Percentiles rank a stretch among this genome's conserved stretches.
Conservation (phyloP, 2,329 filamentous ascomycete species). For the Apiospora pterosperma region DNA sequence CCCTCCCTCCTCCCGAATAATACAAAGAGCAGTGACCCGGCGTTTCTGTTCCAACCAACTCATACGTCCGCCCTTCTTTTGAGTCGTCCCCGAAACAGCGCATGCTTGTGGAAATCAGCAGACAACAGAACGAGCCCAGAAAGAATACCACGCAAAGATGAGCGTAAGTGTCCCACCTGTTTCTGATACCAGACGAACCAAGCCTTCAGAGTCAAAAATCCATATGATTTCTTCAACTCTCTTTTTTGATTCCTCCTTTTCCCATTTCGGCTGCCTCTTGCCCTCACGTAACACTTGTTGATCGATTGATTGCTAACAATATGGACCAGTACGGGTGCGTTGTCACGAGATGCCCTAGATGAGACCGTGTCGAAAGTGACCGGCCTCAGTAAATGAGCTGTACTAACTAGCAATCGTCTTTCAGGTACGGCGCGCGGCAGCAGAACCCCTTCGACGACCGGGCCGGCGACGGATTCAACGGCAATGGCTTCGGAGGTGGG, state of each 20-base stretch:
- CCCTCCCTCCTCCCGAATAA: too few species aligned
- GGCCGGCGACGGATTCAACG: slow-evolving; percentile 15
- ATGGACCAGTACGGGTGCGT: slow-evolving; percentile 56
- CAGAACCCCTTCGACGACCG: slow-evolving; percentile 59
- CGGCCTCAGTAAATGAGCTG: slow-evolving; percentile 23
- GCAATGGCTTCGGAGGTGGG: slow-evolving; percentile 33
- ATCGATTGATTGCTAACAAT: slow-evolving; percentile 29
- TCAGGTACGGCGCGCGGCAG: slow-evolving; percentile 50
- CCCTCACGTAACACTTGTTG: slow-evolving; percentile 6
- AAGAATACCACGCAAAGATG: slow-evolving; percentile 32
- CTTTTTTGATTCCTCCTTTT: slow-evolving; percentile 11
- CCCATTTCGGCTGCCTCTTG: slow-evolving; percentile 17
- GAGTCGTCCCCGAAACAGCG: neutral
- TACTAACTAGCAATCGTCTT: slow-evolving; percentile 4
- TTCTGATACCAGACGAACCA: slow-evolving; percentile 7
- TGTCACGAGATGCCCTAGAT: slow-evolving; percentile 7
- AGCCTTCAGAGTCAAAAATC: too few species aligned
- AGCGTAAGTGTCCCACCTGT: slow-evolving; percentile 43
- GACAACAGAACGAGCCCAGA: neutral
- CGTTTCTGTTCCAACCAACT: slow-evolving; percentile 5
- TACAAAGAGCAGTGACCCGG: slow-evolving; percentile 5
- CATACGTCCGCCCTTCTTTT: neutral
- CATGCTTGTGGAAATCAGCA: neutral
- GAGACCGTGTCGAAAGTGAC: slow-evolving; percentile 5
- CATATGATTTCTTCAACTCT: neutral